These are phyloP conservation scores for Aspergillus neotritici DNA, from an alignment of 2,329 filamentous ascomycete species.

Conservation along the genomic window DNA sequence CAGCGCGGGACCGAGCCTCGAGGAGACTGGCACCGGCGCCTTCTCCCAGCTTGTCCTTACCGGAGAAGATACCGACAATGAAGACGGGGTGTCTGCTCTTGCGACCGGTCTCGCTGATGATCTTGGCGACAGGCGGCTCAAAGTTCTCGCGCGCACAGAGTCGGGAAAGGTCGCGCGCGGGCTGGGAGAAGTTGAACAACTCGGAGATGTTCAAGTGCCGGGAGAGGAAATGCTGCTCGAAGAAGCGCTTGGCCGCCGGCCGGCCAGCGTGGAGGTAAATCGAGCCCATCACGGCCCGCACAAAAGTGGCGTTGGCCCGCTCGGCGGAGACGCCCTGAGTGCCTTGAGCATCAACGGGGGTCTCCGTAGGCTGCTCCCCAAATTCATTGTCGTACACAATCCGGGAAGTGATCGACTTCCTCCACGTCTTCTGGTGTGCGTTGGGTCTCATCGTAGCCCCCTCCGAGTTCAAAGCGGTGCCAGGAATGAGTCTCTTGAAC, in stretches of 20 bases:
- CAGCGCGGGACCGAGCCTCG: slow-evolving; percentile 70
- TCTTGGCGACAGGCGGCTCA: slow-evolving; percentile 74
- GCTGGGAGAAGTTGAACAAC: slow-evolving; percentile 79
- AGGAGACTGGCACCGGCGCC: slow-evolving; percentile 73
- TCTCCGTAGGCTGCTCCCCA: slow-evolving; percentile 53
- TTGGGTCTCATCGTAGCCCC: slow-evolving; percentile 35
- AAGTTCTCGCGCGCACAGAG: slow-evolving; percentile 88
- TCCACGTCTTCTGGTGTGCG: slow-evolving; percentile 54
- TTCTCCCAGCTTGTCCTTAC: slow-evolving; percentile 85
- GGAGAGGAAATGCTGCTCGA: slow-evolving; percentile 75
- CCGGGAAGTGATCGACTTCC: slow-evolving; percentile 67
- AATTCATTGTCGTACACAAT: slow-evolving; percentile 81
- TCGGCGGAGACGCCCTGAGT: slow-evolving; percentile 44
- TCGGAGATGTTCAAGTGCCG: slow-evolving; percentile 68
- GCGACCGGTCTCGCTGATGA: slow-evolving; percentile 87
- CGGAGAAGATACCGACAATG: slow-evolving; percentile 90
- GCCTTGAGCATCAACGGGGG: slow-evolving; percentile 12
- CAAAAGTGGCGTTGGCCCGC: slow-evolving; percentile 66
- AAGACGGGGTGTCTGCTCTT: slow-evolving; percentile 80
- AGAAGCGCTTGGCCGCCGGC: slow-evolving; percentile 72
- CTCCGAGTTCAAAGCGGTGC: slow-evolving; percentile 36
- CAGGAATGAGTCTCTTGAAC: slow-evolving; percentile 53
- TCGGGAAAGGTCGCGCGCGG: slow-evolving; percentile 73
- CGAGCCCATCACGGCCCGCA: slow-evolving; percentile 75
- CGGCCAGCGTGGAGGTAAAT: slow-evolving; percentile 81